Conservation (phyloP, 768 basidiomycete species). For the Dioszegia hungarica region DNA sequence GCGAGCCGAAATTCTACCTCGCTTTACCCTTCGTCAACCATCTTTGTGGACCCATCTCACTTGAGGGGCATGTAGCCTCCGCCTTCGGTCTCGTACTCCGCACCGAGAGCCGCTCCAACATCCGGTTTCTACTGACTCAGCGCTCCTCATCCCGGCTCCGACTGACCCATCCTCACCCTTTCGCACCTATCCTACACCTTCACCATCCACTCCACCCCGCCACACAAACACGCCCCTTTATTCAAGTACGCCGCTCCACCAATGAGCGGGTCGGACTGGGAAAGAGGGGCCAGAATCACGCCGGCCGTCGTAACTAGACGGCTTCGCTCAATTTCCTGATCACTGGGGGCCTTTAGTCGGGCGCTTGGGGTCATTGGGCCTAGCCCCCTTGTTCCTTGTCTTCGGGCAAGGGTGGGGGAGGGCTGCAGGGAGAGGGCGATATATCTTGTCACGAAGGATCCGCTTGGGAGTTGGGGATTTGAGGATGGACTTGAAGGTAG, state of each 20-base stretch:
- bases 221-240: background rate
- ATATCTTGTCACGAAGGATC: background rate
- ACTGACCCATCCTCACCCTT: background rate
- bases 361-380: constrained; percentile 3
- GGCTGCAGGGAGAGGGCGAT: constrained; percentile 7
- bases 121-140: too few species aligned
- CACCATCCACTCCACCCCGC: background rate
- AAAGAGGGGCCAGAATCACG: constrained; percentile 9
- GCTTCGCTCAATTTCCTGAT: constrained; percentile 5
- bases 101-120: too few species aligned
- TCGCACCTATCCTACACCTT: background rate
- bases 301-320: background rate
- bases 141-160: background rate
- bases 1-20: too few species aligned
- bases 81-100: too few species aligned
- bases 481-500: background rate
- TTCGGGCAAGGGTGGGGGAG: too few species aligned
- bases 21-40: too few species aligned
- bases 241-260: constrained; percentile 11
- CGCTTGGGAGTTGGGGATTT: background rate
- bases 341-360: constrained; percentile 7
- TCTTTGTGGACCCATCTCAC: too few species aligned
- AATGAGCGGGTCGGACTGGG: constrained; percentile 11
- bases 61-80: too few species aligned
- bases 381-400: background rate